Conservation (phyloP, 2,329 filamentous ascomycete genomes). For the Fusarium protoensiforme region DNA sequence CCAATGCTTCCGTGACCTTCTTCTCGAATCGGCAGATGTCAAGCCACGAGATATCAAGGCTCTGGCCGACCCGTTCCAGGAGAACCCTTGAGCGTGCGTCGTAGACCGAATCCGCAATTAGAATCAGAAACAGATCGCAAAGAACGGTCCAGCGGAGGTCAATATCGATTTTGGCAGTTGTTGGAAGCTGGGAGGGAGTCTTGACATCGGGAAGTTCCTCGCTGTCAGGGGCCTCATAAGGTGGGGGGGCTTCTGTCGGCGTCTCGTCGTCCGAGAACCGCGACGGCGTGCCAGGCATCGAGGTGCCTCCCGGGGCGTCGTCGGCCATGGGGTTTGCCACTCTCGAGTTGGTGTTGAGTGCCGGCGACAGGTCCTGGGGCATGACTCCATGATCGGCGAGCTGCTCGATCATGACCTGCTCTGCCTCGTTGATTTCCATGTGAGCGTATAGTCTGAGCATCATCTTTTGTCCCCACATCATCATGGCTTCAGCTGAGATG, state of each 20-base stretch:
- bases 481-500: conserved; percentile 78
- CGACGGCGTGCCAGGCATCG: conserved; percentile 34
- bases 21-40: conserved; percentile 98
- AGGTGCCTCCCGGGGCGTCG: conserved; percentile 21
- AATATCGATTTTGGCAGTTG: conserved; percentile 88
- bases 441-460: conserved; percentile 95
- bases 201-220: conserved; percentile 83
- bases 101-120: conserved; percentile 97
- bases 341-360: conserved; percentile 89
- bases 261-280: conserved; percentile 54
- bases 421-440: conserved; percentile 92
- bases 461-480: conserved; percentile 98
- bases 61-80: conserved; percentile 83
- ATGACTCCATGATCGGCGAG: conserved; percentile 91
- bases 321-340: conserved; percentile 92
- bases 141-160: conserved; percentile 97
- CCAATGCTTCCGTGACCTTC: conserved; percentile 92
- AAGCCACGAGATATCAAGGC: conserved; percentile 85
- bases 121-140: conserved; percentile 92
- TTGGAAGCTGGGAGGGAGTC: conserved; percentile 84
- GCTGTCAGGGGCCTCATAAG: conserved; percentile 71
- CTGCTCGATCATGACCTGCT: conserved; percentile 99
- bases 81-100: conserved; percentile 88
- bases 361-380: conserved; percentile 83
- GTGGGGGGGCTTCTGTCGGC: conserved; percentile 63